phyloP scores from a whole-genome alignment of 371 early-diverging fungal genomes.

The Rhizomucor miehei region DNA sequence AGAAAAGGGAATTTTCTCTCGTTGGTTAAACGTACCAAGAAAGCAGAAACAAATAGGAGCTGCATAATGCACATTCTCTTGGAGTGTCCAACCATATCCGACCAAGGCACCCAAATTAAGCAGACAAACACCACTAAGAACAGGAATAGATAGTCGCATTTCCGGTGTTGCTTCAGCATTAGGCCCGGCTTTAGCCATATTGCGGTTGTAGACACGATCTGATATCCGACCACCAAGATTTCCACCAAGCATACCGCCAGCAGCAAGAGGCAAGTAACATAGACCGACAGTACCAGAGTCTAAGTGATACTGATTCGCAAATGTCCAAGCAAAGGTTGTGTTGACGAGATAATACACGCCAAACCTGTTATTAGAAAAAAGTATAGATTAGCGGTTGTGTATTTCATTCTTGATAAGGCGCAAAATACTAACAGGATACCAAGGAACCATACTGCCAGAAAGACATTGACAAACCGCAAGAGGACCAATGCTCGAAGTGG shows the following conservation, averaged over 20 bases:
- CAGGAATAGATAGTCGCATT: slow-evolving; percentile 27
- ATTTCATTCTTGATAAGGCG: too few species aligned
- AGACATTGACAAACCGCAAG: slow-evolving; percentile 29
- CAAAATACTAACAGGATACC: slow-evolving; percentile 32
- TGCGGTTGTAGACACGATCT: slow-evolving; percentile 22
- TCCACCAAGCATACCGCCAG: slow-evolving; percentile 32
- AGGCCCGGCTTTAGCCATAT: slow-evolving; percentile 19
- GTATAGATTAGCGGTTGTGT: background rate
- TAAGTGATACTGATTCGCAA: slow-evolving; percentile 22
- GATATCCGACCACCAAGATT: slow-evolving; percentile 33
- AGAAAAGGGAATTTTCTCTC: too few species aligned
- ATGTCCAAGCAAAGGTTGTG: slow-evolving; percentile 24
- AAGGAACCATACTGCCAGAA: slow-evolving; percentile 24
- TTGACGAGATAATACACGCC: slow-evolving; percentile 20
- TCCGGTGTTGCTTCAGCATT: slow-evolving; percentile 25
- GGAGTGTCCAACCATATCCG: slow-evolving; percentile 39
- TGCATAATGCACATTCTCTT: slow-evolving; percentile 33
- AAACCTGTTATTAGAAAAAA: slow-evolving; percentile 10
- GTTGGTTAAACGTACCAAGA: slow-evolving; percentile 21
- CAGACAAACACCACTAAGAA: slow-evolving; percentile 15
- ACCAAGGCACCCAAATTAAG: slow-evolving; percentile 18
- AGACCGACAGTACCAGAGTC: slow-evolving; percentile 25
- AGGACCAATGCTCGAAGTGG: slow-evolving; percentile 29
- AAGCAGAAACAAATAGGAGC: slow-evolving; percentile 32
- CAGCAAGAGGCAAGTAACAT: slow-evolving; percentile 33